phyloP scores from a whole-genome alignment of 1,284 basidiomycete genomes.

The Ganoderma lingzhi region DNA sequence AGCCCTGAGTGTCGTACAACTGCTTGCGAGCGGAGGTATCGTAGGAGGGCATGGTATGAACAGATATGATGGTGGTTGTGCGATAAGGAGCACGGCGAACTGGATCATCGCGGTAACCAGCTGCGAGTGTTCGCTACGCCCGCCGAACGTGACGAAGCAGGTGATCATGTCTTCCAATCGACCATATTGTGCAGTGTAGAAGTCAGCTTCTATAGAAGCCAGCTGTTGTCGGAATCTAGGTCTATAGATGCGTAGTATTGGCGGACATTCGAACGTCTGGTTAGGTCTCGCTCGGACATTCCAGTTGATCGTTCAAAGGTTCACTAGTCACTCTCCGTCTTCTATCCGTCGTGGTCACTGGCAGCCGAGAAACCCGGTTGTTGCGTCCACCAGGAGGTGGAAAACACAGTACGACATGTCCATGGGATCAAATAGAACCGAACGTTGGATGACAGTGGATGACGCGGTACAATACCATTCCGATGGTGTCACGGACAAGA shows the following conservation, averaged over 20 bases:
- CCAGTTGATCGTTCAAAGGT: background rate
- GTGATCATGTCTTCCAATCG: background rate
- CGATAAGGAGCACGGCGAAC: background rate
- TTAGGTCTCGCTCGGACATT: background rate
- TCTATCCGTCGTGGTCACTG: background rate
- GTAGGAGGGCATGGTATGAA: background rate
- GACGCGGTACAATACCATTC: background rate
- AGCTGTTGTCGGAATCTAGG: background rate
- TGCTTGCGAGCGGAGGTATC: conserved; percentile 29
- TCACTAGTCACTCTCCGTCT: background rate
- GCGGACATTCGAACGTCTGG: background rate
- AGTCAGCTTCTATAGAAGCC: too few species aligned
- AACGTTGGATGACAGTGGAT: background rate
- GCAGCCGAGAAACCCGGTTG: background rate
- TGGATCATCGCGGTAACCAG: too few species aligned
- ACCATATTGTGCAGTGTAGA: background rate
- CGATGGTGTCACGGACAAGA: background rate
- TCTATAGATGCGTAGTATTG: too few species aligned
- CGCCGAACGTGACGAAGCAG: background rate
- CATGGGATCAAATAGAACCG: background rate
- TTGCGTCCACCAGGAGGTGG: background rate
- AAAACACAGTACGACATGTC: background rate
- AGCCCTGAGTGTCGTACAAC: conserved; percentile 73
- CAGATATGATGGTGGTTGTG: conserved; percentile 16
- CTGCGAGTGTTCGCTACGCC: too few species aligned